A percentile compares a stretch with the other conserved stretches of the same genome.
Evolutionary conservation across 2,329 filamentous ascomycete species (phyloP).

Genomic region (Monascus ruber): DNA sequence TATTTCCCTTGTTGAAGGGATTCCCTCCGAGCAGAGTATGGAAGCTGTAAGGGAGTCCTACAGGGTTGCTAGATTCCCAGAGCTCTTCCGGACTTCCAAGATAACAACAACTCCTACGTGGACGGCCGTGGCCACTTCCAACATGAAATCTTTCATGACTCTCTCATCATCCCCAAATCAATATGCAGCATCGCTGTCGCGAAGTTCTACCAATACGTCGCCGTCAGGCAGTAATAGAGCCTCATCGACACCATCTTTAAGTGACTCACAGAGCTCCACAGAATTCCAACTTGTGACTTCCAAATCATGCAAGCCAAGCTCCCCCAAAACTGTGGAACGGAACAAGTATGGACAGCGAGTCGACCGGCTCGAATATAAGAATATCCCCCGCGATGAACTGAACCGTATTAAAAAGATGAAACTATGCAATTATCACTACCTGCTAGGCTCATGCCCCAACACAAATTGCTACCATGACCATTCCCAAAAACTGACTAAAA

Average conservation of each 20-base stretch:
- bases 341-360: conserved; percentile 51
- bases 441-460: conserved; percentile 48
- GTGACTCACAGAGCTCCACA: conserved; percentile 21
- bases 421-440: conserved; percentile 51
- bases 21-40: conserved; percentile 45
- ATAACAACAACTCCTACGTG: conserved; percentile 25
- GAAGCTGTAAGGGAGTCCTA: conserved; percentile 37
- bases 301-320: conserved; percentile 18
- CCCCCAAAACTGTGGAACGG: conserved; percentile 36
- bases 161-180: conserved; percentile 27
- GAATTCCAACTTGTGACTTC: conserved; percentile 29
- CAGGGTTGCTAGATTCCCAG: conserved; percentile 38
- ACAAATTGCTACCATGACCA: conserved; percentile 45
- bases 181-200: conserved; percentile 18
- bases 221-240: conserved; percentile 23
- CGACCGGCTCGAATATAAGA: conserved; percentile 41
- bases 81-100: conserved; percentile 45
- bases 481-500: conserved; percentile 40
- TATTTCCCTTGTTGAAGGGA: conserved; percentile 46
- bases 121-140: conserved; percentile 14
- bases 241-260: conserved; percentile 24
- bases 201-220: conserved; percentile 30
- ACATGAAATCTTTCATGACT: conserved; percentile 15
- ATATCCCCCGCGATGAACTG: conserved; percentile 44
- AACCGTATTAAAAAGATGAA: conserved; percentile 51